phyloP scores from a whole-genome alignment of 768 basidiomycete genomes.

The Kwoniella heveanensis region DNA sequence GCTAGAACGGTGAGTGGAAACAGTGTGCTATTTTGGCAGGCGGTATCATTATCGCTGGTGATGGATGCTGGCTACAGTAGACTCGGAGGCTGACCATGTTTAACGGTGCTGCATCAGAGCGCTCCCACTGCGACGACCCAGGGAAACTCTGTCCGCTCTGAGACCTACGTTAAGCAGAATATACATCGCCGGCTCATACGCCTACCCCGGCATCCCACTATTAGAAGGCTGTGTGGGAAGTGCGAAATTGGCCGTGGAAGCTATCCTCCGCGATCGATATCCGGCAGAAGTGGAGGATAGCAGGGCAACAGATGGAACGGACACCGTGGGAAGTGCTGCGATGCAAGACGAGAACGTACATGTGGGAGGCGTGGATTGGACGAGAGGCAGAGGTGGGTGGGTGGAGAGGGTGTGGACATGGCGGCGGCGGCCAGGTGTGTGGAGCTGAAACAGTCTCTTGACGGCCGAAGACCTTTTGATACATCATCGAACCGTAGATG shows the following conservation, averaged over 20 bases:
- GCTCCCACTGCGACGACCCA: constrained; percentile 52
- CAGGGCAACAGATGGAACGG: too few relatives aligned
- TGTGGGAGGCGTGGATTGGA: constrained; percentile 43
- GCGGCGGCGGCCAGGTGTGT: constrained; percentile 1
- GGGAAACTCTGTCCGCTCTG: neutral
- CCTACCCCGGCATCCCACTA: constrained; percentile 71
- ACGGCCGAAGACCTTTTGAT: too few relatives aligned
- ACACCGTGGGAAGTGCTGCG: too few relatives aligned
- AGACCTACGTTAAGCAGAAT: constrained; percentile 54
- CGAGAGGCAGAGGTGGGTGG: constrained; percentile 28
- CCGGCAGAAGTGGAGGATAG: too few relatives aligned
- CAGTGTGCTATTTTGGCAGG: too few relatives aligned
- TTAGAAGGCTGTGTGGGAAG: constrained; percentile 78
- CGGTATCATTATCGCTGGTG: too few relatives aligned
- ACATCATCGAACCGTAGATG: too few relatives aligned
- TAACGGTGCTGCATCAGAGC: constrained; percentile 60
- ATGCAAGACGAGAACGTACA: constrained; percentile 17
- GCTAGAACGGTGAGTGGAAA: constrained; percentile 70
- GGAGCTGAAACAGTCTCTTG: constrained; percentile 1
- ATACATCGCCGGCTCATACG: constrained; percentile 75
- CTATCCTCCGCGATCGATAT: constrained; percentile 8
- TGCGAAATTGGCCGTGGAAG: constrained; percentile 63
- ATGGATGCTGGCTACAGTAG: too few relatives aligned
- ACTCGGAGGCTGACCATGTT: too few relatives aligned
- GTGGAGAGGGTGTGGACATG: constrained; percentile 35